Conservation (phyloP, 345 rosid genomes). For the Brassica nigra region DNA sequence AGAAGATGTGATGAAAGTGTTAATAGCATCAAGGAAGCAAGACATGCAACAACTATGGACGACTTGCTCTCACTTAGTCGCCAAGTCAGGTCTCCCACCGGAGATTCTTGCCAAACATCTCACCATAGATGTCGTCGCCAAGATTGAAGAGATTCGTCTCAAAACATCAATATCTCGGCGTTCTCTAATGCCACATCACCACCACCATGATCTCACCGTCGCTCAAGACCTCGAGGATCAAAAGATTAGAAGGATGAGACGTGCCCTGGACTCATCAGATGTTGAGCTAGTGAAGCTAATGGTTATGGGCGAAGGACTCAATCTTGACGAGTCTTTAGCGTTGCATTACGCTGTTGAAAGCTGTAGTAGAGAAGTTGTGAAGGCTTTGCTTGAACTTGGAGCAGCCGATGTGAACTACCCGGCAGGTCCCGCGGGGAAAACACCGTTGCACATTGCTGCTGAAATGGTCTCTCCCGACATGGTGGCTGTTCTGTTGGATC, state of each 20-base stretch:
- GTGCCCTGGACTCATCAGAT: slow-evolving; percentile 93
- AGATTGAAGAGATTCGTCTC: slow-evolving; percentile 91
- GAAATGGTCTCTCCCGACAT: slow-evolving; percentile 99
- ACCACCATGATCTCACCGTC: slow-evolving; percentile 56
- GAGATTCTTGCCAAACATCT: slow-evolving; percentile 93
- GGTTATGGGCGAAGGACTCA: slow-evolving; percentile 99
- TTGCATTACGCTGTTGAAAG: slow-evolving; percentile 94
- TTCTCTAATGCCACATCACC: slow-evolving; percentile 57
- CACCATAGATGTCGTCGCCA: slow-evolving; percentile 85
- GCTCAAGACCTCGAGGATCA: slow-evolving; percentile 92
- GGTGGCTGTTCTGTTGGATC: slow-evolving; percentile 95
- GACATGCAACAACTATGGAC: slow-evolving; percentile 98
- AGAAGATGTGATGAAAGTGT: slow-evolving; percentile 97
- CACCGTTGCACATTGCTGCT: slow-evolving; percentile 92
- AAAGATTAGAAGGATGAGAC: slow-evolving; percentile 87
- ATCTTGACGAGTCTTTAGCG: slow-evolving; percentile 90
- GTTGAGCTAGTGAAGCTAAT: slow-evolving; percentile 94
- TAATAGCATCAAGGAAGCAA: slow-evolving; percentile 93
- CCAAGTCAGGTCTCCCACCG: slow-evolving; percentile 93
- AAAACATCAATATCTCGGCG: slow-evolving; percentile 77
- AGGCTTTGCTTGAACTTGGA: slow-evolving; percentile 95
- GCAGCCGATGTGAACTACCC: slow-evolving; percentile 97
- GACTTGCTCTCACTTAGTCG: slow-evolving; percentile 93
- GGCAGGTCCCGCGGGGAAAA: slow-evolving; percentile 87
- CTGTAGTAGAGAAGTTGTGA: slow-evolving; percentile 96